A percentile compares a stretch with the other conserved stretches of the same genome.
These are phyloP conservation scores for Xylariaceae sp. DNA, from an alignment of 2,329 filamentous ascomycete species.

Conservation along the genomic window DNA sequence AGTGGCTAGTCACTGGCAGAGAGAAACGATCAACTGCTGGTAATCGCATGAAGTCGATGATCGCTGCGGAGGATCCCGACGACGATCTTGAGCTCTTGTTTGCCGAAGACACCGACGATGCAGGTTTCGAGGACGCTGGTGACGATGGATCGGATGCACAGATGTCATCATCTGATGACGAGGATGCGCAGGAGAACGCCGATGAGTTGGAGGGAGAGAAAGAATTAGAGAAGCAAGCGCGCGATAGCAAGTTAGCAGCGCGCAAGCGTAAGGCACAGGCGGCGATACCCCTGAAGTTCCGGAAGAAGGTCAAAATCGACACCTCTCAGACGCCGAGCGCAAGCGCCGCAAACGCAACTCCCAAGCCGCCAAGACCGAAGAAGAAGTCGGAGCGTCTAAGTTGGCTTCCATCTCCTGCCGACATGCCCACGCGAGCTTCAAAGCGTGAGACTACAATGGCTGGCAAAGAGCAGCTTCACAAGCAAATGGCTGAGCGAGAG, in stretches of 20 bases:
- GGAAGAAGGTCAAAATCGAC: slow-evolving; percentile 70
- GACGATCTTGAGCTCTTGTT: slow-evolving; percentile 70
- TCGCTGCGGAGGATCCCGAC: slow-evolving; percentile 67
- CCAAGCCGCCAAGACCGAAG: slow-evolving; percentile 44
- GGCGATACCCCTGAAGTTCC: slow-evolving; percentile 62
- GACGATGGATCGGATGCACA: slow-evolving; percentile 68
- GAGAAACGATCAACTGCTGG: slow-evolving; percentile 75
- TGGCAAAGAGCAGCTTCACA: slow-evolving; percentile 58
- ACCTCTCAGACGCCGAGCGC: slow-evolving; percentile 34
- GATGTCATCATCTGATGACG: slow-evolving; percentile 78
- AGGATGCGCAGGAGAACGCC: slow-evolving; percentile 64
- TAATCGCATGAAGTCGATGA: slow-evolving; percentile 73
- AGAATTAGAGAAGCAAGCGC: slow-evolving; percentile 73
- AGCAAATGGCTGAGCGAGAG: slow-evolving; percentile 70
- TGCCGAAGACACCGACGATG: slow-evolving; percentile 64
- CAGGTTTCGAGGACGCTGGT: slow-evolving; percentile 64
- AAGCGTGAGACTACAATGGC: slow-evolving; percentile 53
- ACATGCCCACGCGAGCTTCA: slow-evolving; percentile 54
- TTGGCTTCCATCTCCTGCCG: slow-evolving; percentile 51
- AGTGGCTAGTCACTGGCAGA: slow-evolving; percentile 70
- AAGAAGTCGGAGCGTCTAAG: slow-evolving; percentile 57
- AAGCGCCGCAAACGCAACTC: slow-evolving; percentile 32
- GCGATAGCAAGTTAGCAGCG: slow-evolving; percentile 58
- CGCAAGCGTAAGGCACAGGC: slow-evolving; percentile 79
- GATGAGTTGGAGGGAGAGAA: slow-evolving; percentile 83